Evolutionary conservation across 2,329 filamentous ascomycete species (phyloP), one percentile per base, ranked within the genome.

Genomic region (Arthroderma sp.): DNA sequence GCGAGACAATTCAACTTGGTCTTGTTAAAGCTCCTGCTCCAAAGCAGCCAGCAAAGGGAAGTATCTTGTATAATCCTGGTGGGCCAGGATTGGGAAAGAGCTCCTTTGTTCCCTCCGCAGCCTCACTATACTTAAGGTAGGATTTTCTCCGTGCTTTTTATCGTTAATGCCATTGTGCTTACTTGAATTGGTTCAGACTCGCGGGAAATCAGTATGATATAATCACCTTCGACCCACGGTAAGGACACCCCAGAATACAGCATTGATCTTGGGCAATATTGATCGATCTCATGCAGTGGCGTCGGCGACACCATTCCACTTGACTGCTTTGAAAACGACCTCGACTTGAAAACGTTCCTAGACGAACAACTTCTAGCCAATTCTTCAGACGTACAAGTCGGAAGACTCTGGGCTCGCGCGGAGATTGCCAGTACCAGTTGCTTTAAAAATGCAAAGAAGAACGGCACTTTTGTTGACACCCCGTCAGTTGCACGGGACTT

Each of bases 401-500:
- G 33, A 7, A 44, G 42, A 11, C 33, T 37, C 28, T 44, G 42
- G 42, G 31, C 33, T 4, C 30, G 10, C 6, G 4, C 22, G 7
- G n/a, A 15, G 6, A 29, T 33, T 22, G 34, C 42, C 4, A 30
- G 27, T 22, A 37, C 15, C n/a, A 37, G 42, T n/a, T n/a, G 11
- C 22, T 10, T 11, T n/a, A 28, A 37, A n/a, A 22, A 22, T 22
- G 1, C 36, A 7, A 32, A 60, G 15, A 50, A 61, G 4, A 63
- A 53, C 0, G 66, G 58, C 3, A 41, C 42, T 4, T 50, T 64
- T 6, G 50, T 71, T 4, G 65, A 67, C 5, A 70, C 66, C 0
- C 61, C 63, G 0, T 70, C 65, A 45, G 57, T 60, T 0, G 69
- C 61, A 0, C 52, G 68, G 15, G 70, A 73, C 46, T 55, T 69